Conservation (phyloP, 2,329 filamentous ascomycete species). For the Fusarium robinianum region DNA sequence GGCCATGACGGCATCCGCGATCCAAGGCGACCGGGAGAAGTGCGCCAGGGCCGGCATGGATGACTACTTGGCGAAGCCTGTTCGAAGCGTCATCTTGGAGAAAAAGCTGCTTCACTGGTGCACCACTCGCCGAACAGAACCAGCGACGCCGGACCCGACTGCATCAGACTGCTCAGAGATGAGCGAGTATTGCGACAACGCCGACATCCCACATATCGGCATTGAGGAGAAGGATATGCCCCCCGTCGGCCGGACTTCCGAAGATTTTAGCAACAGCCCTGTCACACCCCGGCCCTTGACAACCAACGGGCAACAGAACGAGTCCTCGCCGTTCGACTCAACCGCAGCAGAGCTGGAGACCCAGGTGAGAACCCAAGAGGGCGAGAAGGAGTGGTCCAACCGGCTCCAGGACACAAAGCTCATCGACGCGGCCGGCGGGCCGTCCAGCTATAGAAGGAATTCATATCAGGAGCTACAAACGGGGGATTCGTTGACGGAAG, state of each 20-base stretch:
- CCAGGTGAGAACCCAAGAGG: constrained; percentile 42
- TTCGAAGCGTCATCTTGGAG: constrained; percentile 69
- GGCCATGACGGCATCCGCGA: constrained; percentile 81
- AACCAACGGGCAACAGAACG: constrained; percentile 44
- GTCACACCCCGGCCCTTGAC: constrained; percentile 49
- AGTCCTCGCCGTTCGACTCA: constrained; percentile 50
- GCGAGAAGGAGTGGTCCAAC: constrained; percentile 48
- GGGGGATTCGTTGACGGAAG: constrained; percentile 56
- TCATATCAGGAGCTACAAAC: constrained; percentile 42
- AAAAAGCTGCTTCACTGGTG: constrained; percentile 74
- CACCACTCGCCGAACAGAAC: constrained; percentile 39
- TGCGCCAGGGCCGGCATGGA: constrained; percentile 77
- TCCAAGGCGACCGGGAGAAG: constrained; percentile 76
- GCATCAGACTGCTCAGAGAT: constrained; percentile 53
- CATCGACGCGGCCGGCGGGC: constrained; percentile 51
- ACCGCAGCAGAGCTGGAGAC: constrained; percentile 41
- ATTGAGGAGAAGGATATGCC: constrained; percentile 36
- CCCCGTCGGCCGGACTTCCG: constrained; percentile 18
- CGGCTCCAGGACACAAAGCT: constrained; percentile 53
- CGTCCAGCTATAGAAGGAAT: constrained; percentile 39
- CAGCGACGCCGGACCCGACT: constrained; percentile 34
- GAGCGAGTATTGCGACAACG: constrained; percentile 49
- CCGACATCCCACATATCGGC: constrained; percentile 47
- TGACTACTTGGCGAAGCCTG: constrained; percentile 74
- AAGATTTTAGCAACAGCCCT: constrained; percentile 40